Evolutionary conservation across 768 basidiomycete genomes (phyloP).

Genomic region (Royoungia palumana): DNA sequence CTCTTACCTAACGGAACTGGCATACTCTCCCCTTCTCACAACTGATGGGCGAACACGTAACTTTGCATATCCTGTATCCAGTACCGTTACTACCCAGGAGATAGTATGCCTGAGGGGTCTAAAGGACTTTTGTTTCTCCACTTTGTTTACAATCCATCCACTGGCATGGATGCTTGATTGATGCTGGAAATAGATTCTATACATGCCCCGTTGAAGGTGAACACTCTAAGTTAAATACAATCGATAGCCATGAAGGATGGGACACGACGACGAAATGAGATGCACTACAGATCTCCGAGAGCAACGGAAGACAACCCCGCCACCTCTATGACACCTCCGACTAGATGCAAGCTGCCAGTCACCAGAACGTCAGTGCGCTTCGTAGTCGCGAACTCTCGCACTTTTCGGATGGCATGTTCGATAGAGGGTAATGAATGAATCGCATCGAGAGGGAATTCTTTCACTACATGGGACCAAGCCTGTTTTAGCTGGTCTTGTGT

Average conservation of each 20-base stretch:
- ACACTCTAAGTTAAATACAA: slow-evolving; percentile 13
- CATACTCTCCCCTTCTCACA: background rate
- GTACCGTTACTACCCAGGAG: background rate
- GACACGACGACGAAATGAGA: background rate
- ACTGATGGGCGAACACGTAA: background rate
- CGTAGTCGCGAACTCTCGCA: slow-evolving; percentile 42
- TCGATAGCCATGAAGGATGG: slow-evolving; percentile 2
- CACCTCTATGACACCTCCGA: slow-evolving; percentile 92
- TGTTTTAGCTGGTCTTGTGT: slow-evolving; percentile 73
- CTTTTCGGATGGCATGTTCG: slow-evolving; percentile 77
- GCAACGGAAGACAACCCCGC: slow-evolving; percentile 74
- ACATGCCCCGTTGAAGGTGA: slow-evolving; percentile 40
- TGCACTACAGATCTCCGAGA: slow-evolving; percentile 38
- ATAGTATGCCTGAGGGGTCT: no score
- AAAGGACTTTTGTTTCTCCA: background rate
- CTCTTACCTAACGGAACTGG: slow-evolving; percentile 39
- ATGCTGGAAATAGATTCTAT: background rate
- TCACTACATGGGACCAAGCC: slow-evolving; percentile 67
- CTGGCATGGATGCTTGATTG: background rate
- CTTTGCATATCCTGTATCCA: background rate
- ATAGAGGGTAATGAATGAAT: slow-evolving; percentile 85
- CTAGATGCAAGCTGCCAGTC: slow-evolving; percentile 87
- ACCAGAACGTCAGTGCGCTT: slow-evolving; percentile 65
- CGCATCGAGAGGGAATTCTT: slow-evolving; percentile 54
- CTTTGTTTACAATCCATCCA: background rate